These are phyloP conservation scores for Teratosphaeria zuluensis DNA, from an alignment of 2,329 filamentous ascomycete species.

Conservation along the genomic window DNA sequence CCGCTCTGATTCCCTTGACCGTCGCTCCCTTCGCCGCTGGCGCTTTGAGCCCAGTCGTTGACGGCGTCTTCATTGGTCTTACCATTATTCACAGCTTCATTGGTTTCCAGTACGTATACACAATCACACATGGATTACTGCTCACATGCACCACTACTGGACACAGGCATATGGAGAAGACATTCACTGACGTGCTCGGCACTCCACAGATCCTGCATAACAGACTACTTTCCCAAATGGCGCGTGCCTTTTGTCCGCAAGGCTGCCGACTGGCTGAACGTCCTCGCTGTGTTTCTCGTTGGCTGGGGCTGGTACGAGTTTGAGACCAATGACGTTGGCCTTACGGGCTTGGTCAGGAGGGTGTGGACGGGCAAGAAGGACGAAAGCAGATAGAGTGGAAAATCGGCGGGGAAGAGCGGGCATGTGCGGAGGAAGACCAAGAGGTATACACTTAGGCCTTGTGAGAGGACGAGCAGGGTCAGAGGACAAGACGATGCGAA, in stretches of 20 bases:
- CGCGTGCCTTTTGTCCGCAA: slow-evolving; percentile 59
- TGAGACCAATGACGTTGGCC: slow-evolving; percentile 93
- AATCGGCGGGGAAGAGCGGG: not conserved
- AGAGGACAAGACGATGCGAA: not conserved
- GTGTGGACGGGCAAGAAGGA: slow-evolving; percentile 63
- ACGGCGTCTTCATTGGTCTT: slow-evolving; percentile 73
- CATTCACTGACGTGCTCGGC: no score
- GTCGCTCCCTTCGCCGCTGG: slow-evolving; percentile 87
- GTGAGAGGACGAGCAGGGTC: not conserved
- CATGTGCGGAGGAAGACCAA: not conserved
- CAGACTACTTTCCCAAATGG: slow-evolving; percentile 78
- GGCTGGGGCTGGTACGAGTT: slow-evolving; percentile 93
- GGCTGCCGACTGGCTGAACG: slow-evolving; percentile 67
- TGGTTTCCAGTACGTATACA: slow-evolving; percentile 66
- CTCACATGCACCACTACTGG: no score
- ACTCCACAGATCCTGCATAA: slow-evolving; percentile 54
- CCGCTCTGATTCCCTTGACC: slow-evolving; percentile 73
- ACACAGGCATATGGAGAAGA: no score
- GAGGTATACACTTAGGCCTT: not conserved
- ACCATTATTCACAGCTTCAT: slow-evolving; percentile 91
- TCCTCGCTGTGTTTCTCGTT: slow-evolving; percentile 66
- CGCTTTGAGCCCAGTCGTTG: slow-evolving; percentile 77
- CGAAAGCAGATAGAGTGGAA: not conserved
- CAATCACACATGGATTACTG: not conserved
- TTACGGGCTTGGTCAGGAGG: slow-evolving; percentile 80